phyloP scores from a whole-genome alignment of 495 filamentous ascomycete genomes.

The Penicillium psychrofluorescens region DNA sequence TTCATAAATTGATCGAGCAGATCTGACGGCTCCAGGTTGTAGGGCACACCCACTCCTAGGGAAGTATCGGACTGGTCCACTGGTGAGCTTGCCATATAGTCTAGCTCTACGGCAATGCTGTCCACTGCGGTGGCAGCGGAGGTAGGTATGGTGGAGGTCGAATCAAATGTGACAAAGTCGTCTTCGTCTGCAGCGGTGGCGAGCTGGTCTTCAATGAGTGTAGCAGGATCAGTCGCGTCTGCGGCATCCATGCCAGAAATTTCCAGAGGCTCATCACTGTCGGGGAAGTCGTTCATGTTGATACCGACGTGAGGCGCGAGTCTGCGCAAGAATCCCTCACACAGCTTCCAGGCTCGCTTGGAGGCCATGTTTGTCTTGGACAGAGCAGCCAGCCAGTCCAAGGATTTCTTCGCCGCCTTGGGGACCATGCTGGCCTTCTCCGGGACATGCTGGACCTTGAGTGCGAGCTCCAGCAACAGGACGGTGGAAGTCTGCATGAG shows the following conservation, averaged over 20 bases:
- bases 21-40: slow-evolving; percentile 16
- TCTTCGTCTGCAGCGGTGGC: slow-evolving; percentile 1
- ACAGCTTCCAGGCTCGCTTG: slow-evolving; percentile 44
- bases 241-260: slow-evolving; percentile 11
- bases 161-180: slow-evolving; percentile 10
- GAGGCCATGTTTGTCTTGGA: slow-evolving; percentile 39
- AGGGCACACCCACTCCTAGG: slow-evolving; percentile 11
- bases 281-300: slow-evolving; percentile 19
- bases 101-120: slow-evolving; percentile 15
- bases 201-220: slow-evolving; percentile 1
- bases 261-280: slow-evolving; percentile 13
- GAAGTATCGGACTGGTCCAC: slow-evolving; percentile 15
- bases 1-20: slow-evolving; percentile 20
- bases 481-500: slow-evolving; percentile 55
- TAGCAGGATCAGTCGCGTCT: slow-evolving; percentile 2
- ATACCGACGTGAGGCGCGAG: slow-evolving; percentile 30
- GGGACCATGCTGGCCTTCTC: slow-evolving; percentile 43
- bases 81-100: slow-evolving; percentile 20
- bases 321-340: slow-evolving; percentile 39
- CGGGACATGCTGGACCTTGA: slow-evolving; percentile 46
- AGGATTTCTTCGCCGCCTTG: slow-evolving; percentile 46
- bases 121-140: slow-evolving; percentile 7
- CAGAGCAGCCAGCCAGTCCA: slow-evolving; percentile 45
- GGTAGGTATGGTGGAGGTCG: slow-evolving; percentile 5
- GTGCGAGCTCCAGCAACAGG: slow-evolving; percentile 52